Percentiles rank a stretch among this genome's conserved stretches.
Evolutionary conservation across 495 filamentous ascomycete species (phyloP).

Genomic region (Hypoxylon perforatum): DNA sequence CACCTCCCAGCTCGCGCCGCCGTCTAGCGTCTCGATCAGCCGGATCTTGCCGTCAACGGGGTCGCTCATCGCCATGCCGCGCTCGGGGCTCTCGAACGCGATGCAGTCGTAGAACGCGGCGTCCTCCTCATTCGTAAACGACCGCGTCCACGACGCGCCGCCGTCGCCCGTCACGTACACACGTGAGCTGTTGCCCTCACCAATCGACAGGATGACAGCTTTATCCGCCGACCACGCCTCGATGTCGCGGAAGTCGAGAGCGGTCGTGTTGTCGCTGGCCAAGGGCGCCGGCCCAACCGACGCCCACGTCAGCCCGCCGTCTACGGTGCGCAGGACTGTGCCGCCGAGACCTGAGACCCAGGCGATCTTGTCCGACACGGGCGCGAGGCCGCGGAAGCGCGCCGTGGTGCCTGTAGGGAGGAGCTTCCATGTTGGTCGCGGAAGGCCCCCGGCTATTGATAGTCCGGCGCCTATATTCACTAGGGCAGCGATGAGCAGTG

Average conservation of each 20-base stretch:
- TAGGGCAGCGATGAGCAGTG: background rate
- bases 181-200: slow-evolving; percentile 65
- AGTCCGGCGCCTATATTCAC: background rate
- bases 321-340: slow-evolving; percentile 29
- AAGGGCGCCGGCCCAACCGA: slow-evolving; percentile 32
- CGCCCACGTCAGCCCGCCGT: slow-evolving; percentile 32
- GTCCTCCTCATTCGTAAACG: slow-evolving; percentile 31
- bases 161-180: slow-evolving; percentile 36
- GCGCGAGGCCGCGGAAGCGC: slow-evolving; percentile 31
- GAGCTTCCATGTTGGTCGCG: slow-evolving; percentile 17
- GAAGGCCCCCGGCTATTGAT: background rate
- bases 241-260: slow-evolving; percentile 42
- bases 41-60: slow-evolving; percentile 36
- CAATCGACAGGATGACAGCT: slow-evolving; percentile 52
- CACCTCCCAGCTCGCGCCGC: slow-evolving; percentile 27
- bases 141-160: slow-evolving; percentile 21
- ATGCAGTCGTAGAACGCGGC: slow-evolving; percentile 41
- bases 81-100: slow-evolving; percentile 28
- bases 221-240: slow-evolving; percentile 32
- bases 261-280: slow-evolving; percentile 1
- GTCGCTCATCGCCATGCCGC: slow-evolving; percentile 40
- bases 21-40: slow-evolving; percentile 36
- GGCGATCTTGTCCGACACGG: slow-evolving; percentile 27
- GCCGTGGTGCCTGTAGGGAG: slow-evolving; percentile 24
- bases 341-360: slow-evolving; percentile 33